Conservation (phyloP, 2,329 filamentous ascomycete genomes). For the Sclerotinia trifoliorum region DNA sequence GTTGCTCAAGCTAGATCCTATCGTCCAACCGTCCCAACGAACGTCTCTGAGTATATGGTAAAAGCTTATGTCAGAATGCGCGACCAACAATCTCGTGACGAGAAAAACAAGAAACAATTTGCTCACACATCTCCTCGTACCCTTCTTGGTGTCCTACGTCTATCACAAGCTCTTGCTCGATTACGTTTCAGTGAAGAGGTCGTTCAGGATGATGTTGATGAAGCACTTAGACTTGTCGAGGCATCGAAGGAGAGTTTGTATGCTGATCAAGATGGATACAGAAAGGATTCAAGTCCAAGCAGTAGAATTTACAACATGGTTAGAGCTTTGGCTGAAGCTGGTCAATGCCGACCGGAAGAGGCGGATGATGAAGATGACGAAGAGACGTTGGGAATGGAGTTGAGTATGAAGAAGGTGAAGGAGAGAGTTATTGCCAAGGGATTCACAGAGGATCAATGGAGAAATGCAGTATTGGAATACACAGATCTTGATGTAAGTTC, state of each 20-base stretch:
- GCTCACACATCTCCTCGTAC: constrained; percentile 93
- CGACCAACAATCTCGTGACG: constrained; percentile 86
- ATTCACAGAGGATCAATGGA: constrained; percentile 92
- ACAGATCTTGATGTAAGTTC: constrained; percentile 80
- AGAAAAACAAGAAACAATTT: constrained; percentile 88
- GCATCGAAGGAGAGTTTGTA: constrained; percentile 91
- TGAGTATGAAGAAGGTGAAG: constrained; percentile 84
- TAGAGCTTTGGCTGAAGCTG: constrained; percentile 79
- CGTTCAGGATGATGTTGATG: constrained; percentile 89
- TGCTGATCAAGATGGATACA: constrained; percentile 59
- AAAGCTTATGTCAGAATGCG: constrained; percentile 95
- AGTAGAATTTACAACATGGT: constrained; percentile 95
- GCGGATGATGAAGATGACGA: constrained; percentile 68
- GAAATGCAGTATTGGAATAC: constrained; percentile 85
- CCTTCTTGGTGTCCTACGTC: constrained; percentile 84
- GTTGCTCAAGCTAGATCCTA: constrained; percentile 89
- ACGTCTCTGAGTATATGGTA: constrained; percentile 92
- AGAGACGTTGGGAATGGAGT: constrained; percentile 60
- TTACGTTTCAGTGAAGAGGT: constrained; percentile 85
- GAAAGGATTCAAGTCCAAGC: constrained; percentile 73
- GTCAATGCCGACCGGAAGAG: constrained; percentile 52
- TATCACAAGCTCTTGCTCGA: constrained; percentile 89
- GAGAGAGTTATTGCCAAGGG: constrained; percentile 94
- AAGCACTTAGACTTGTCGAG: constrained; percentile 86
- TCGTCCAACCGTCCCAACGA: constrained; percentile 79